phyloP scores from a whole-genome alignment of 1,284 basidiomycete species.

The Apiotrichum porosum region DNA sequence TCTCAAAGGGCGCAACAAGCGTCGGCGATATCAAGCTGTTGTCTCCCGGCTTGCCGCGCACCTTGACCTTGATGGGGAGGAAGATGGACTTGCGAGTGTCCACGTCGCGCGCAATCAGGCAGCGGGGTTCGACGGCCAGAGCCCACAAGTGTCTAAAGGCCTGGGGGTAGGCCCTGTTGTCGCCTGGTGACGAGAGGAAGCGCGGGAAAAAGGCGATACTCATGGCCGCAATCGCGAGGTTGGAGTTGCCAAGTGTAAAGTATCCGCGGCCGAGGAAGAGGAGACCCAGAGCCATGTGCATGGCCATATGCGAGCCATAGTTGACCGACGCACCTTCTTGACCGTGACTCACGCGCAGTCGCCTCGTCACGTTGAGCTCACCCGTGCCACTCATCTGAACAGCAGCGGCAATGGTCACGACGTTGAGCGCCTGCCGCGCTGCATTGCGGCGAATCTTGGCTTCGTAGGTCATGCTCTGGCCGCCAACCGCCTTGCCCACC shows the following conservation, averaged over 20 bases:
- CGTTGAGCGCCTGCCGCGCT: conserved; percentile 79
- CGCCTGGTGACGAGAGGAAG: conserved; percentile 69
- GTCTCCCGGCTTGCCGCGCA: conserved; percentile 24
- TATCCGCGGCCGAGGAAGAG: conserved; percentile 92
- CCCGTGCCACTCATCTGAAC: conserved; percentile 97
- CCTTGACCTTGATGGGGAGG: conserved; percentile 79
- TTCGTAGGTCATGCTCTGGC: conserved; percentile 69
- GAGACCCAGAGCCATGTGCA: conserved; percentile 84
- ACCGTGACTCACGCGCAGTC: conserved; percentile 88
- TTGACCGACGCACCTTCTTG: conserved; percentile 71
- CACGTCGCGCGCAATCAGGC: conserved; percentile 83
- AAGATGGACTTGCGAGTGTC: conserved; percentile 85
- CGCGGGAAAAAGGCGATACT: conserved; percentile 86
- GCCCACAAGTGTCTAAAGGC: conserved; percentile 94
- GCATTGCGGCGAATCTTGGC: conserved; percentile 77
- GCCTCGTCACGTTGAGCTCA: conserved; percentile 80
- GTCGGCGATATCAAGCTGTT: conserved; percentile 79
- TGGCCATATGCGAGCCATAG: conserved; percentile 87
- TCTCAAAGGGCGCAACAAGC: conserved; percentile 79
- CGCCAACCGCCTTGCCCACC: conserved; percentile 55
- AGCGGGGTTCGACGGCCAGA: conserved; percentile 87
- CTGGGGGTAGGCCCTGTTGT: conserved; percentile 88
- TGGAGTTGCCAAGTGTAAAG: conserved; percentile 85
- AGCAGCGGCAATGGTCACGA: conserved; percentile 76
- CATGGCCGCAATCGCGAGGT: conserved; percentile 85